A percentile compares a stretch with the other conserved stretches of the same genome.
Conservation (phyloP, 2,329 filamentous ascomycete species). For the Ilyonectria robusta region DNA sequence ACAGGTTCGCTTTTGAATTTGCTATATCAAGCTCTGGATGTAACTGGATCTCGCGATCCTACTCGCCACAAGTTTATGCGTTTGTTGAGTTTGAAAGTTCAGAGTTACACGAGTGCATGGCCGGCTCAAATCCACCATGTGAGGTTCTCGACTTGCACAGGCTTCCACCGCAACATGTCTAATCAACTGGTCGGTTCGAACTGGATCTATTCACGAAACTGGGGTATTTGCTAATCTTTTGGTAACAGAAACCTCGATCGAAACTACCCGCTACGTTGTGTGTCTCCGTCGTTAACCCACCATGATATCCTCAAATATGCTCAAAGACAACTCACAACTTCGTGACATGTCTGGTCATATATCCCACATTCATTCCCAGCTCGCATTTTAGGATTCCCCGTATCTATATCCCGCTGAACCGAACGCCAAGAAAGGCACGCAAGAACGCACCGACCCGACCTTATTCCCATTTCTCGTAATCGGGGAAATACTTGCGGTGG, state of each 20-base stretch:
- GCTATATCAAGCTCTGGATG: no score
- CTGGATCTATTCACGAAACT: neutral
- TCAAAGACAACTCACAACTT: neutral
- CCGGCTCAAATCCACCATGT: no score
- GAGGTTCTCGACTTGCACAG: no score
- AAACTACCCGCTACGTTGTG: neutral
- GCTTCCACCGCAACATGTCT: no score
- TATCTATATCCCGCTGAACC: neutral
- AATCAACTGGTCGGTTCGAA: no score
- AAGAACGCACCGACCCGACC: neutral
- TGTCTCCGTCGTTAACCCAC: neutral
- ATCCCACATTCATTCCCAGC: neutral
- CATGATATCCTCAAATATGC: neutral
- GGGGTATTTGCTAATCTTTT: neutral
- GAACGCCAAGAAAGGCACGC: neutral
- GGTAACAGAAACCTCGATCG: neutral
- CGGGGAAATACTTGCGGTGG: slow-evolving; percentile 69
- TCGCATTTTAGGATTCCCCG: neutral
- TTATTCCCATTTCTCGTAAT: slow-evolving; percentile 62
- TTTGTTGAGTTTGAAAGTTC: no score
- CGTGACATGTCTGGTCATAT: no score
- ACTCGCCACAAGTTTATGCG: no score
- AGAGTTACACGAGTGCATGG: no score
- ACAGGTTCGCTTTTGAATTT: no score
- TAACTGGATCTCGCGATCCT: no score